A percentile compares a stretch with the other conserved stretches of the same genome.
Conservation (phyloP, 257 asterid genomes). For the Gentiana macrophylla region DNA sequence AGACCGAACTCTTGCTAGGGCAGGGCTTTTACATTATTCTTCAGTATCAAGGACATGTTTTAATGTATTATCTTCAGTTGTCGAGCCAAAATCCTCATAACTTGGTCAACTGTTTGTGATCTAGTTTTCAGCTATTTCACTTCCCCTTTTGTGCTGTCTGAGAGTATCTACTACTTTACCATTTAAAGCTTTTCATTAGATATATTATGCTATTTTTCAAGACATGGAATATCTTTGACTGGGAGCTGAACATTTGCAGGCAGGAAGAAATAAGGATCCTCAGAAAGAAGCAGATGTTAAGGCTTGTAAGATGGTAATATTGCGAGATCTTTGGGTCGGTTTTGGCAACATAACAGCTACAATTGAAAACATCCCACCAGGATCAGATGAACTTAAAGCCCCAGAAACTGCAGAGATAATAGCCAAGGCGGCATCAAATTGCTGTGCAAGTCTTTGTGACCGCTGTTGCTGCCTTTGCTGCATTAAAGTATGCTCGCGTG, state of each 20-base stretch:
- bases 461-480: slow-evolving; percentile 86
- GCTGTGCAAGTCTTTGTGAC: slow-evolving; percentile 53
- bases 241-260: slow-evolving; percentile 12
- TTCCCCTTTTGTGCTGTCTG: too few species aligned
- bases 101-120: too few species aligned
- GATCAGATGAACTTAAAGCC: slow-evolving; percentile 21
- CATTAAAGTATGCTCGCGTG: slow-evolving; percentile 40
- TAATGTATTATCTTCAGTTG: too few species aligned
- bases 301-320: slow-evolving; percentile 16
- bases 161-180: too few species aligned
- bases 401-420: slow-evolving; percentile 52
- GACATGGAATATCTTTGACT: not conserved
- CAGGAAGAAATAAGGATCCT: slow-evolving; percentile 21
- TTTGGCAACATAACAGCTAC: slow-evolving; percentile 72
- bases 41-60: too few species aligned
- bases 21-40: too few species aligned
- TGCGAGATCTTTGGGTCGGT: slow-evolving; percentile 41
- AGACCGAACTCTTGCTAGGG: too few species aligned
- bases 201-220: too few species aligned
- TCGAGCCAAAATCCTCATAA: too few species aligned
- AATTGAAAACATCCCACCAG: slow-evolving; percentile 53
- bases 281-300: slow-evolving; percentile 37
- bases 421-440: slow-evolving; percentile 49
- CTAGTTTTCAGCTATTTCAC: too few species aligned
- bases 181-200: too few species aligned